Base-by-base conservation (phyloP, 192 early-diverging fungal species). In the Phycomyces blakesleeanus region DNA sequence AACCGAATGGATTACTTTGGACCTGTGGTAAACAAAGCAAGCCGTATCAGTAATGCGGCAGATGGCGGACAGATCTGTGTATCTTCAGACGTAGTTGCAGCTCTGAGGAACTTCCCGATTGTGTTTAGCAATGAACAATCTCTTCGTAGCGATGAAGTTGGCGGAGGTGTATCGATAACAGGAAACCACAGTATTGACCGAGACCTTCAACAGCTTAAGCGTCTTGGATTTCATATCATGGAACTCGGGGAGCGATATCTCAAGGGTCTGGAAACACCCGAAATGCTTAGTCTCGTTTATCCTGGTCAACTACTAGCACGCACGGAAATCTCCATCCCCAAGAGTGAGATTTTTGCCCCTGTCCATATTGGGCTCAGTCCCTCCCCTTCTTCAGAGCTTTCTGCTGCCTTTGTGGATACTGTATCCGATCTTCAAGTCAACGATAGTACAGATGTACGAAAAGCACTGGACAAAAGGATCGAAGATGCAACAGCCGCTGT, bases 1-100 rank as follows among this genome's bases (percentile, higher is more conserved):
- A 78, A 85, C 18, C 88, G 94, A 50, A 96, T 96, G 94, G 94
- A 96, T 73, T 96, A 96, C 76, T 96, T 92, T 82, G 94, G 94
- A 0, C 93, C 93, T 0, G 90, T 96, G 80, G 93, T 94, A 41
- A 96, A 96, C 69, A 85, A 91, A 6, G 86, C 93, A 0, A 81
- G 89, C 26, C 85, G 94, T 52, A 89, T 94, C 62, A 86, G 89
- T 59, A 85, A 83, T 21, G 86, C 87, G 4, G 92, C 93, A 0
- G 92, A 96, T 60, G 94, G 94, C 11, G 94, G 94, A 2, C 92
- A 96, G 58, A 90, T 93, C 21, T 91, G 90, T 63, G 81, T 93
- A 12, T 91, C 88, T 44, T 89, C 90, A 34, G 94, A 96, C 61
- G 89, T 91, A 5, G 63, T 76, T 50, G 57, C 59, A 15, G 64